phyloP scores from a whole-genome alignment of 2,329 filamentous ascomycete species.

The Aschersonia sp. region DNA sequence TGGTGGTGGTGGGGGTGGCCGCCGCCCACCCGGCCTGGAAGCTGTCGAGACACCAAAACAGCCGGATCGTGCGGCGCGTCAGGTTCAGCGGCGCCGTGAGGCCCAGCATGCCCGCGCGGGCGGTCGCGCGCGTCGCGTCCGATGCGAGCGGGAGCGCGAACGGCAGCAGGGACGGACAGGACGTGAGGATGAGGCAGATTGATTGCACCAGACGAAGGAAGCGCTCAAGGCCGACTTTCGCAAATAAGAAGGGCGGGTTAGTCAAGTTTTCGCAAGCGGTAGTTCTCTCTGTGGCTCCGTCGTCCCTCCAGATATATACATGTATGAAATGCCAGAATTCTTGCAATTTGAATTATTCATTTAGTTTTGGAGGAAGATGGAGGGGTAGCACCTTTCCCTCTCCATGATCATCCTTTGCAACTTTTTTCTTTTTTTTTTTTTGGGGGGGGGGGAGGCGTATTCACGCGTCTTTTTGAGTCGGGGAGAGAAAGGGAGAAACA shows the following conservation, averaged over 20 bases:
- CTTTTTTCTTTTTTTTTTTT: no score
- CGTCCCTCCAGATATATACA: no score
- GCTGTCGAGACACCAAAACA: constrained; percentile 52
- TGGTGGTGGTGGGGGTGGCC: no score
- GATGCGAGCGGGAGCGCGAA: constrained; percentile 6
- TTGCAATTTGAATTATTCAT: no score
- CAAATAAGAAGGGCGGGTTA: background rate
- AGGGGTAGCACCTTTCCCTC: no score
- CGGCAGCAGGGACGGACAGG: constrained; percentile 25
- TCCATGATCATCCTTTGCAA: no score
- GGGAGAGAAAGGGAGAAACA: no score
- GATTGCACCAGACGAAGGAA: constrained; percentile 43
- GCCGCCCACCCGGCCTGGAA: constrained; percentile 33
- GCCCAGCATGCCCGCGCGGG: constrained; percentile 17
- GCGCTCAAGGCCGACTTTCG: constrained; percentile 44
- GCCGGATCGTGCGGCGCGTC: constrained; percentile 47
- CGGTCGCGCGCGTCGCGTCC: constrained; percentile 4
- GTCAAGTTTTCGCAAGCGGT: background rate
- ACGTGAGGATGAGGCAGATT: constrained; percentile 30
- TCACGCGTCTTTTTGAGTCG: no score
- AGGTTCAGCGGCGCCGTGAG: constrained; percentile 30
- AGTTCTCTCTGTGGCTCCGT: background rate
- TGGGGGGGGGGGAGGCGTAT: no score
- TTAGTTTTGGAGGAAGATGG: no score
- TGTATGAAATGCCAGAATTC: no score